These are phyloP conservation scores for Larix sibirica DNA, from an alignment of 83 land plant genomes.

Conservation along the genomic window DNA sequence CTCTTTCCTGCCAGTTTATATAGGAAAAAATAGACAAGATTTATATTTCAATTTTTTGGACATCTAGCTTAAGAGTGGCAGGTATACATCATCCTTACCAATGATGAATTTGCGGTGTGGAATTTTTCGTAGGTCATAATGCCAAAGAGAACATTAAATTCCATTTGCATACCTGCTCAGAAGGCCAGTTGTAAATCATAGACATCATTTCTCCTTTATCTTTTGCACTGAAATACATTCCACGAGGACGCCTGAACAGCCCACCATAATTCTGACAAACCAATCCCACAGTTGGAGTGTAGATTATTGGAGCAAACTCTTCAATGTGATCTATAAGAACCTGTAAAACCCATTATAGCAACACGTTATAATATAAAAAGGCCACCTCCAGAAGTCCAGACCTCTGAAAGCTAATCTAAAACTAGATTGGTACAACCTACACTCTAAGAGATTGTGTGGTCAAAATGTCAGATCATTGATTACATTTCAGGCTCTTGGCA, in stretches of 20 bases:
- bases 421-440: background rate
- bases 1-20: background rate
- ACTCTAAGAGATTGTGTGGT: background rate
- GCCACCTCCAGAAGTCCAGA: background rate
- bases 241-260: slow-evolving; percentile 91
- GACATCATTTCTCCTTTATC: slow-evolving; percentile 96
- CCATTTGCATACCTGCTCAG: slow-evolving; percentile 55
- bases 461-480: background rate
- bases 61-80: background rate
- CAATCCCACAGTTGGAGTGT: slow-evolving; percentile 95
- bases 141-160: background rate
- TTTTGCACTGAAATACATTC: slow-evolving; percentile 94
- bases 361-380: background rate
- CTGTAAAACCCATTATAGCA: slow-evolving; percentile 31
- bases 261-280: slow-evolving; percentile 94
- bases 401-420: background rate
- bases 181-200: slow-evolving; percentile 94
- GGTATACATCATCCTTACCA: background rate
- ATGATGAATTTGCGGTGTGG: background rate
- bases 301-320: slow-evolving; percentile 87
- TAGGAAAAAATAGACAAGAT: background rate
- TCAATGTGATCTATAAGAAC: slow-evolving; percentile 89
- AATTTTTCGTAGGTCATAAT: background rate
- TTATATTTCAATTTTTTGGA: background rate
- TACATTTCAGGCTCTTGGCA: background rate